Base-by-base conservation (phyloP, 129 eudicot genomes). In the Saussurea involucrata region DNA sequence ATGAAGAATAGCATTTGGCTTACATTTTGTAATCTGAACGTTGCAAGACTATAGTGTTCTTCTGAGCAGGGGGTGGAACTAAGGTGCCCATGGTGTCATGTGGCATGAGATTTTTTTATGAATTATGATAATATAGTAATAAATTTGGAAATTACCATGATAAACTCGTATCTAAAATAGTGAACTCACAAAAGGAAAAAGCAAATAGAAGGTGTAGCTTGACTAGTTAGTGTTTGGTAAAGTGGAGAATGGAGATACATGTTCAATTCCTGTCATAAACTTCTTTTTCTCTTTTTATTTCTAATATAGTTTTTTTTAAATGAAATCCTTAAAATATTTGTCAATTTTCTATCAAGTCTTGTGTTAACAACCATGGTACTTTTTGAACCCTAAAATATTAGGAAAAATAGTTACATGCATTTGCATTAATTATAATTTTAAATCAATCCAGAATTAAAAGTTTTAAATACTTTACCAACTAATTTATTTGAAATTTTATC, bases 1-100 rank as follows among this genome's bases (percentile, higher is more conserved):
- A 61, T 44, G 25, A 46, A 44, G 57, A 64, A 60, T 76, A 22
- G 12, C 49, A n/a, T 64, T 63, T 78, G 37, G 40, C 71, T 27
- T 78, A 61, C n/a, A 28, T 60, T 70, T 21, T 40, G 24, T 70
- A 29, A 78, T 17, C 69, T 78, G n/a, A 36, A 25, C 36, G 64
- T 27, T 78, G 82, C 63, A 69, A 24, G 46, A 70, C 24, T 60
- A 55, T 36, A 36, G 11, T 31, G 9, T 28, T 29, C 65, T 61
- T 58, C 37, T 40, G 68, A 78, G 71, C 70, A 25, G 25, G 65
- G 65, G 72, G 34, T 63, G 71, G 55, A 61, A 71, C 49, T 69
- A 40, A 63, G 67, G 55, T 36, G 63, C 21, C 72, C 37, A 46
- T 46, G 72, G 58, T 42, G 63, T 63, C 18, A 69, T 1, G 37